phyloP scores from a whole-genome alignment of 257 asterid species.

The Jaltomata sinuosa region DNA sequence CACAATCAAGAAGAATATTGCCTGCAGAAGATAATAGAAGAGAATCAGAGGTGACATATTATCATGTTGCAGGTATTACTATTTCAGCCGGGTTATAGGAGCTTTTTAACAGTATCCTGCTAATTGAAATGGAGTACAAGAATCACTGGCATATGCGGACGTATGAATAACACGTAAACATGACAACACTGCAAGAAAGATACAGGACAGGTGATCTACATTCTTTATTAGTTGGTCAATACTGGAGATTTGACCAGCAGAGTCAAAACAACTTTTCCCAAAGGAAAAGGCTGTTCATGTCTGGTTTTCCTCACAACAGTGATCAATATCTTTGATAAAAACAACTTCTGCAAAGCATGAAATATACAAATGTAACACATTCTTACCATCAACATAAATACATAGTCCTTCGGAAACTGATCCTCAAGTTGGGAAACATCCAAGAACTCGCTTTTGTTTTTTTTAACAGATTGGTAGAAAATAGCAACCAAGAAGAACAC shows the following conservation, averaged over 20 bases:
- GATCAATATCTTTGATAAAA: background rate
- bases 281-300: background rate
- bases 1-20: constrained; percentile 88
- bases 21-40: constrained; percentile 49
- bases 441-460: constrained; percentile 78
- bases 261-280: background rate
- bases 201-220: background rate
- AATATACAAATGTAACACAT: constrained; percentile 3
- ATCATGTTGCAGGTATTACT: background rate
- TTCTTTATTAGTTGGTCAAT: background rate
- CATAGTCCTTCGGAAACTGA: constrained; percentile 93
- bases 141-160: background rate
- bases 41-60: constrained; percentile 1
- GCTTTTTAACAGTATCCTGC: background rate
- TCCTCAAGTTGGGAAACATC: constrained; percentile 99
- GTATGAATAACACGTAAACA: background rate
- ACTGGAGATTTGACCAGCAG: background rate
- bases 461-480: constrained; percentile 84
- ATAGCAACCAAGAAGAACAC: constrained; percentile 93
- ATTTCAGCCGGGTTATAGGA: background rate
- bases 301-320: background rate
- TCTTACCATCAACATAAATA: constrained; percentile 84
- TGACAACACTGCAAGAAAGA: background rate
- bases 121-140: background rate
- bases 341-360: background rate